Percentiles rank a stretch among this genome's conserved stretches.
These are phyloP conservation scores for Xylariaceae sp. DNA, from an alignment of 2,329 filamentous ascomycete species.

Conservation along the genomic window DNA sequence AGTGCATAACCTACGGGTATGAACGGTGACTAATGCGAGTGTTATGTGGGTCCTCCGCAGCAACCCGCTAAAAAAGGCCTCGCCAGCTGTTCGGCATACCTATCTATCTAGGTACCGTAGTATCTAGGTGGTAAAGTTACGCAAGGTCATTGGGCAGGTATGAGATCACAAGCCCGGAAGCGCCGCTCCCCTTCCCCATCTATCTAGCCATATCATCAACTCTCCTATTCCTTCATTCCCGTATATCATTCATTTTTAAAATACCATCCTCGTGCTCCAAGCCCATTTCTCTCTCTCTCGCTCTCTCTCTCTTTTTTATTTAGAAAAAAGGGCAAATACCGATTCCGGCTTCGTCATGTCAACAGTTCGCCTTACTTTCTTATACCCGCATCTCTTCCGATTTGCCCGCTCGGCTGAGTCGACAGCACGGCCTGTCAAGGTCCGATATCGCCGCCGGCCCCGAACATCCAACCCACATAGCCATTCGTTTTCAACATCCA, in stretches of 20 bases:
- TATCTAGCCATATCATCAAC: not conserved
- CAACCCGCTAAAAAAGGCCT: too few species aligned
- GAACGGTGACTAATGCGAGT: too few species aligned
- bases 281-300: not conserved
- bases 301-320: not conserved
- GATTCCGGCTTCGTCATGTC: conserved; percentile 45
- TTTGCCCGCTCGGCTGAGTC: conserved; percentile 43
- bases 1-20: too few species aligned
- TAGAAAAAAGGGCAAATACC: not conserved
- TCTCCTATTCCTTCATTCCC: not conserved
- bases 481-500: conserved; percentile 36
- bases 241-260: not conserved
- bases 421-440: conserved; percentile 39
- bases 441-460: conserved; percentile 32
- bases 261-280: too few species aligned
- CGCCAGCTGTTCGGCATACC: too few species aligned
- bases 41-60: too few species aligned
- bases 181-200: not conserved
- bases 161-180: not conserved
- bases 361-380: conserved; percentile 56
- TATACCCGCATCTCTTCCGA: conserved; percentile 63
- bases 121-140: too few species aligned
- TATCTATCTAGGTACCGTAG: too few species aligned
- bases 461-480: conserved; percentile 26
- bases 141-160: not conserved